Conservation (phyloP, 495 filamentous ascomycete species). For the Alectoria sarmentosa region DNA sequence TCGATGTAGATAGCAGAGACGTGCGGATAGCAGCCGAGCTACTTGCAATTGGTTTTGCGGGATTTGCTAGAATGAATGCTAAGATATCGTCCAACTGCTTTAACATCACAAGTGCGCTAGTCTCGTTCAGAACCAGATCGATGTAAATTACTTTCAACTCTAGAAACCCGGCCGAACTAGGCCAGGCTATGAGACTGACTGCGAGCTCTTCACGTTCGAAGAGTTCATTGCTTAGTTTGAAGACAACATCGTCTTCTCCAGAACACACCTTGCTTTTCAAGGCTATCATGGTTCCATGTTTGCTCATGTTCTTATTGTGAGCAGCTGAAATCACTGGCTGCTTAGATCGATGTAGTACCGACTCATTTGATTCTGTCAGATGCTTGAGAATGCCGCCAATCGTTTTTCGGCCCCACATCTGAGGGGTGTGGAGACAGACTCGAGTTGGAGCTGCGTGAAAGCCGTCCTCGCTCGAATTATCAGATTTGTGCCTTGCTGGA, state of each 20-base stretch:
- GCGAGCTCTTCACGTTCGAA: slow-evolving; percentile 28
- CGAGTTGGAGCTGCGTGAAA: background rate
- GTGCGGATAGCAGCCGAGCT: slow-evolving; percentile 25
- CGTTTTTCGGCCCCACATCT: background rate
- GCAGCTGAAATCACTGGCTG: background rate
- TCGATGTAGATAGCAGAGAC: slow-evolving; percentile 33
- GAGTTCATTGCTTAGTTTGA: slow-evolving; percentile 9
- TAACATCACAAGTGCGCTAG: slow-evolving; percentile 28
- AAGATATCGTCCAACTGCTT: slow-evolving; percentile 32
- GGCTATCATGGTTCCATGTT: background rate
- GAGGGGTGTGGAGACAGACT: background rate
- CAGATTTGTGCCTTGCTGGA: background rate
- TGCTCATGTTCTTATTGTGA: background rate
- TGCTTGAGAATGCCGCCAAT: slow-evolving; percentile 1
- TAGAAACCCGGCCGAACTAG: slow-evolving; percentile 22
- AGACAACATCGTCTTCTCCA: background rate
- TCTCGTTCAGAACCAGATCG: slow-evolving; percentile 24
- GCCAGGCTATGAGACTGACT: slow-evolving; percentile 30
- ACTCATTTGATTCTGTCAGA: background rate
- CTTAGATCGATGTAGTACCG: background rate
- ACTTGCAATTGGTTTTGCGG: slow-evolving; percentile 24
- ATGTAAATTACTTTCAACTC: slow-evolving; percentile 28
- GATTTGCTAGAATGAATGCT: slow-evolving; percentile 27
- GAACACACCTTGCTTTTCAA: background rate
- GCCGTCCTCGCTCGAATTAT: background rate